Evolutionary conservation across 2,329 filamentous ascomycete genomes (phyloP).

Genomic region (Penicillium sp.): DNA sequence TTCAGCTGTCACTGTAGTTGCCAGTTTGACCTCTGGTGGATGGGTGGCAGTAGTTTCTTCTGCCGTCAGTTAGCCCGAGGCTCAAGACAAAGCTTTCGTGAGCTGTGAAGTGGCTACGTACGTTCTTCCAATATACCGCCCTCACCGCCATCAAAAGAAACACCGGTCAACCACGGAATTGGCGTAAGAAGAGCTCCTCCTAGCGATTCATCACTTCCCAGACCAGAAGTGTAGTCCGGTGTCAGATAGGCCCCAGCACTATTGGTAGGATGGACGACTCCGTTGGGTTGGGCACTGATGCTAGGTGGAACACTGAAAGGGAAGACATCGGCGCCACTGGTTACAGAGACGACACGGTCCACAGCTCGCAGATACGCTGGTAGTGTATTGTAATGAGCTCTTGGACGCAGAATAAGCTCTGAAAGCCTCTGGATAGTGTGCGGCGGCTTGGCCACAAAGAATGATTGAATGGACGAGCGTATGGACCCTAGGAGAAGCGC

Average conservation of each 20-base stretch:
- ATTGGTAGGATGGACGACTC: conserved; percentile 48
- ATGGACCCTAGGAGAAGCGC: conserved; percentile 67
- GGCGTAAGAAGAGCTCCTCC: conserved; percentile 91
- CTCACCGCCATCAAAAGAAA: conserved; percentile 37
- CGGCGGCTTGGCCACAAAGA: conserved; percentile 77
- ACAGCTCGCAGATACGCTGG: conserved; percentile 88
- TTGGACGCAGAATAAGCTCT: conserved; percentile 80
- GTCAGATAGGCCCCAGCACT: conserved; percentile 43
- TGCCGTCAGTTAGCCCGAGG: conserved; percentile 13
- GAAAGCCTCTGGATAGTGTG: conserved; percentile 92
- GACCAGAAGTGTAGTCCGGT: conserved; percentile 43
- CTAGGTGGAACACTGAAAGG: conserved; percentile 64
- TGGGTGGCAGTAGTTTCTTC: conserved; percentile 17
- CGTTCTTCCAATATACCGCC: conserved; percentile 29
- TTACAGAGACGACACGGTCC: conserved; percentile 88
- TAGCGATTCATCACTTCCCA: conserved; percentile 86
- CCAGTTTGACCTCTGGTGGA: conserved; percentile 15
- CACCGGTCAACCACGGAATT: conserved; percentile 79
- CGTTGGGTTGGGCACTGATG: conserved; percentile 57
- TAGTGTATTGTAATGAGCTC: conserved; percentile 78
- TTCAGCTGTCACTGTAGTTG: conserved; percentile 22
- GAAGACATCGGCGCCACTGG: conserved; percentile 78
- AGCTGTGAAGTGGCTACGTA: conserved; percentile 16
- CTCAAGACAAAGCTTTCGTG: not conserved
- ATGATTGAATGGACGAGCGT: conserved; percentile 62